Conservation (phyloP, 768 basidiomycete genomes). For the Fistulinella prunicolor region DNA sequence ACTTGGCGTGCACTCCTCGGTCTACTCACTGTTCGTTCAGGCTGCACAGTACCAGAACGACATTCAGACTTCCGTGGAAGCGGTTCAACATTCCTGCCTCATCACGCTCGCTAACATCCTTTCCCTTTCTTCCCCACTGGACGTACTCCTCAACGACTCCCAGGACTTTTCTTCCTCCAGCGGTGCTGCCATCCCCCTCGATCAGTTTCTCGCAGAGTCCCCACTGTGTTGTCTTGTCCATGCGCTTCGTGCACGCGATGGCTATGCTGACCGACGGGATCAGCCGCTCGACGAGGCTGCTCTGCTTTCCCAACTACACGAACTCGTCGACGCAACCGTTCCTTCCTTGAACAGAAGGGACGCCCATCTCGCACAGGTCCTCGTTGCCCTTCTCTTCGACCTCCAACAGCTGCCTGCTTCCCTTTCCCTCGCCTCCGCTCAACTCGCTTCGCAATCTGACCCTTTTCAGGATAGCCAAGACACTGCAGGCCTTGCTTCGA, state of each 20-base stretch:
- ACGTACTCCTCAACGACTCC: constrained; percentile 50
- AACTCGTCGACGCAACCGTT: constrained; percentile 49
- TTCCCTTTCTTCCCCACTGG: constrained; percentile 36
- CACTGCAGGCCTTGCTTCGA: not conserved
- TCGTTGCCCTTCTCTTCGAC: constrained; percentile 67
- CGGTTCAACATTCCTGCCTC: constrained; percentile 71
- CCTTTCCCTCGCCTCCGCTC: constrained; percentile 16
- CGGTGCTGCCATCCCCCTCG: constrained; percentile 3
- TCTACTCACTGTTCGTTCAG: constrained; percentile 2
- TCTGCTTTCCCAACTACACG: constrained; percentile 57
- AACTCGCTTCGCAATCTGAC: constrained; percentile 8
- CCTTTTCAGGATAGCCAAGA: constrained; percentile 4
- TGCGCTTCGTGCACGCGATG: constrained; percentile 13
- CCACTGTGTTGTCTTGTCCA: constrained; percentile 20
- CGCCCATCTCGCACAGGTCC: constrained; percentile 60
- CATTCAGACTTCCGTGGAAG: constrained; percentile 66
- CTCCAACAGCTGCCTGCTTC: constrained; percentile 56
- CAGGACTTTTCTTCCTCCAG: constrained; percentile 59
- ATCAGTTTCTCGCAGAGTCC: constrained; percentile 16
- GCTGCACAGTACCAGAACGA: constrained; percentile 44
- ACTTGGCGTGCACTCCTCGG: not conserved
- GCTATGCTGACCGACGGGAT: constrained; percentile 5
- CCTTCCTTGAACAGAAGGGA: constrained; percentile 47
- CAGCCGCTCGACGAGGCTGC: constrained; percentile 46
- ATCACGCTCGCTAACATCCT: constrained; percentile 72